phyloP scores from a whole-genome alignment of 2,329 filamentous ascomycete genomes.

The Pseudogymnoascus destructans region DNA sequence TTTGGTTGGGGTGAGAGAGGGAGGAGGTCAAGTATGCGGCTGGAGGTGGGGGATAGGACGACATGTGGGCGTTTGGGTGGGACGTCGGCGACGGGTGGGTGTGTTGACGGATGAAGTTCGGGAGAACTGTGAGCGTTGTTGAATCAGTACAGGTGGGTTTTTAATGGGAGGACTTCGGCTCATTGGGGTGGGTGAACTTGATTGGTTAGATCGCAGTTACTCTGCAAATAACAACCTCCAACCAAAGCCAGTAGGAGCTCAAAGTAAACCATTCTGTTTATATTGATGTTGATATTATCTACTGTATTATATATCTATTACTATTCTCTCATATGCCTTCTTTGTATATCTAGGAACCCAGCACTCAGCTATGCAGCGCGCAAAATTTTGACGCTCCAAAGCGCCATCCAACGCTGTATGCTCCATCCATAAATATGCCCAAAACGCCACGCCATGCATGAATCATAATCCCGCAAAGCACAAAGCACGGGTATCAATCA shows the following conservation, averaged over 20 bases:
- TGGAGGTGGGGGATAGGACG: neutral
- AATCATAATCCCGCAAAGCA: neutral
- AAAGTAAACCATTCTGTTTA: neutral
- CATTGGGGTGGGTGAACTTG: neutral
- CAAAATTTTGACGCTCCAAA: neutral
- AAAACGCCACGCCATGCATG: constrained; percentile 2
- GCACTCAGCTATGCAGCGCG: neutral
- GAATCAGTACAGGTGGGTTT: neutral
- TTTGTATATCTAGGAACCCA: neutral
- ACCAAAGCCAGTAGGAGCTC: neutral
- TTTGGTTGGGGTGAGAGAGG: neutral
- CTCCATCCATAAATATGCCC: neutral
- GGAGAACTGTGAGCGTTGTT: constrained; percentile 1
- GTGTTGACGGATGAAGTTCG: constrained; percentile 6
- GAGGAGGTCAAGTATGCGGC: neutral
- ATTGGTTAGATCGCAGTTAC: neutral
- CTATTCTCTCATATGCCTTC: neutral
- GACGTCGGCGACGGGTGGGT: neutral
- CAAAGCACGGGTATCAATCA: constrained; percentile 1
- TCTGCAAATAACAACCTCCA: neutral
- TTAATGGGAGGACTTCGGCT: constrained; percentile 4
- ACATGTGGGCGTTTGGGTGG: constrained; percentile 3
- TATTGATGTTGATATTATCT: neutral
- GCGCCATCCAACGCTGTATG: neutral
- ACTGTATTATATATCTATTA: constrained; percentile 4